phyloP scores from a whole-genome alignment of 2,329 filamentous ascomycete species.

The Colletotrichum destructivum region DNA sequence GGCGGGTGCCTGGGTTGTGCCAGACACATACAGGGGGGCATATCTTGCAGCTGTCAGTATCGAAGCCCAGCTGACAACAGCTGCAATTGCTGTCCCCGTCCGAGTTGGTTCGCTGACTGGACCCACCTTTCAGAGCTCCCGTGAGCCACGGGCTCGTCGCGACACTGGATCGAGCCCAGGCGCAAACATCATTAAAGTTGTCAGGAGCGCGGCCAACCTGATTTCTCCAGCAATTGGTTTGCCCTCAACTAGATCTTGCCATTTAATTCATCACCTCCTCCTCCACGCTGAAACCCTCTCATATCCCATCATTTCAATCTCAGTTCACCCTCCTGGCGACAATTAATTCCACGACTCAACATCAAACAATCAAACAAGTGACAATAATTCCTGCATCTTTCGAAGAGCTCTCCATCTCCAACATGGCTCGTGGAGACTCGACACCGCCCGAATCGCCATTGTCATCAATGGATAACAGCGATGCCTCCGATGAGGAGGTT shows the following conservation, averaged over 20 bases:
- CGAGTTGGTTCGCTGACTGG: conserved; percentile 14
- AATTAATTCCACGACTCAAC: conserved; percentile 9
- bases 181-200: conserved; percentile 41
- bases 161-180: conserved; percentile 33
- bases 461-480: conserved; percentile 41
- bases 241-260: background rate
- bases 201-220: conserved; percentile 12
- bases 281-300: background rate
- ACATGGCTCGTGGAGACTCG: conserved; percentile 37
- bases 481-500: conserved; percentile 42
- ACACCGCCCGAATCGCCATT: conserved; percentile 42
- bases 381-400: conserved; percentile 26
- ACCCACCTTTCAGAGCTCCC: conserved; percentile 36
- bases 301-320: background rate
- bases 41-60: background rate
- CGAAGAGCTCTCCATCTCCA: conserved; percentile 26
- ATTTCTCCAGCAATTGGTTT: conserved; percentile 25
- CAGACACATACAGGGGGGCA: conserved; percentile 1
- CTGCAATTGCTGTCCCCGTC: background rate
- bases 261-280: background rate
- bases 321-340: background rate
- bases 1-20: conserved; percentile 29
- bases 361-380: conserved; percentile 18
- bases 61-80: background rate
- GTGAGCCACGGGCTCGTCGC: conserved; percentile 38